Evolutionary conservation across 2,329 filamentous ascomycete genomes (phyloP).

Genomic region (Claviceps pazoutovae): DNA sequence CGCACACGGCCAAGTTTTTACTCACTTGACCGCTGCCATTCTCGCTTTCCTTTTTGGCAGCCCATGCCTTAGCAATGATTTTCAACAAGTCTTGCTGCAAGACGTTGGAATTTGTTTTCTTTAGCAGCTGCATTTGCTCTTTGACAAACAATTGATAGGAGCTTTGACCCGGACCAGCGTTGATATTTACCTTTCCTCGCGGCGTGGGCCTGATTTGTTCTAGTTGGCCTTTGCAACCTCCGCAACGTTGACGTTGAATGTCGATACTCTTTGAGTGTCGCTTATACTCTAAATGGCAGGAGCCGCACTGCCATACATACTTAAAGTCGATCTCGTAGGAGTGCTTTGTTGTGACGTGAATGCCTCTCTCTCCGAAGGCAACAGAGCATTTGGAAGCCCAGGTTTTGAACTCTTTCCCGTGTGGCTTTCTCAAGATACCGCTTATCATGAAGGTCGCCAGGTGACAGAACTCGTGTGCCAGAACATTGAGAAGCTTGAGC

Average conservation of each 20-base stretch:
- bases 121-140: constrained; percentile 54
- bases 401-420: constrained; percentile 70
- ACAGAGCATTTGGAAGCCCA: constrained; percentile 48
- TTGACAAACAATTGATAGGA: constrained; percentile 45
- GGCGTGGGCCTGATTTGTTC: constrained; percentile 71
- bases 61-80: constrained; percentile 49
- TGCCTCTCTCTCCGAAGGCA: constrained; percentile 45
- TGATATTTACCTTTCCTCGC: constrained; percentile 6
- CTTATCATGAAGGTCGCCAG: constrained; percentile 82
- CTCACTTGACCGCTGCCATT: constrained; percentile 3
- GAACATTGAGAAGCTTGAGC: constrained; percentile 66
- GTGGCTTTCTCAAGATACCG: constrained; percentile 59
- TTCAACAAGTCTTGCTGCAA: constrained; percentile 57
- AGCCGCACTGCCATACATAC: constrained; percentile 69
- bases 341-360: constrained; percentile 82
- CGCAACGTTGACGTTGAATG: constrained; percentile 55
- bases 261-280: constrained; percentile 81
- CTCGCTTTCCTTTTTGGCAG: constrained; percentile 31
- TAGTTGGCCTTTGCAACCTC: constrained; percentile 55
- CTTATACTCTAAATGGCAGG: constrained; percentile 60
- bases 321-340: constrained; percentile 83
- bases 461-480: constrained; percentile 97
- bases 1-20: not conserved
- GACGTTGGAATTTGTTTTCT: constrained; percentile 36
- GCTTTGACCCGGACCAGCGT: constrained; percentile 17